Percentiles rank a stretch among this genome's conserved stretches.
Evolutionary conservation across 2,329 filamentous ascomycete genomes (phyloP).

Genomic region (Fusarium tupiense): DNA sequence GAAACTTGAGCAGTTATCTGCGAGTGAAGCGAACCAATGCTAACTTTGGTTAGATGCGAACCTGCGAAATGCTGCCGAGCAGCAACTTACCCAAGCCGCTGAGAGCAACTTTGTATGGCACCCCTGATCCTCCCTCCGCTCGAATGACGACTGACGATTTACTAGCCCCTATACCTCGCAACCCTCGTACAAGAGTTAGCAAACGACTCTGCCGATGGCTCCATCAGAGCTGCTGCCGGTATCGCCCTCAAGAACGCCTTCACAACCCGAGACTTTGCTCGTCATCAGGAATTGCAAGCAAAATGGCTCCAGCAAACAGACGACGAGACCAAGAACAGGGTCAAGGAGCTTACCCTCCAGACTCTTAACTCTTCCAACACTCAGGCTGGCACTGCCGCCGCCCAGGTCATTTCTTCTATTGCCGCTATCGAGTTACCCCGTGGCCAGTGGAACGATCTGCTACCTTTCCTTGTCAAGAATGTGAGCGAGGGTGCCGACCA

Average conservation of each 20-base stretch:
- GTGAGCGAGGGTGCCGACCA: conserved; percentile 87
- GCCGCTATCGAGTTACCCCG: conserved; percentile 94
- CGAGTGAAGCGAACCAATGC: conserved; percentile 25
- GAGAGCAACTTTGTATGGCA: conserved; percentile 90
- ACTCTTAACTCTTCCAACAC: conserved; percentile 82
- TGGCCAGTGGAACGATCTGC: conserved; percentile 92
- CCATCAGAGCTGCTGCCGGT: conserved; percentile 93
- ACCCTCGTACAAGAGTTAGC: conserved; percentile 94
- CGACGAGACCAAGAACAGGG: conserved; percentile 81
- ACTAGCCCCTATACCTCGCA: conserved; percentile 87
- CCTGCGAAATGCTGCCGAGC: conserved; percentile 89
- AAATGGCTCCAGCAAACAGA: conserved; percentile 92
- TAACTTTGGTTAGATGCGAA: conserved; percentile 76
- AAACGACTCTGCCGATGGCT: conserved; percentile 83
- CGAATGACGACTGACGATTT: conserved; percentile 40
- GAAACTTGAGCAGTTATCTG: neutral
- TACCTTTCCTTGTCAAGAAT: conserved; percentile 89
- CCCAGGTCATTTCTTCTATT: conserved; percentile 95
- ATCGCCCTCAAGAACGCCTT: conserved; percentile 98
- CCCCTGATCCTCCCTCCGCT: conserved; percentile 32
- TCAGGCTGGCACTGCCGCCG: conserved; percentile 87
- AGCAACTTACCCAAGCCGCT: conserved; percentile 91
- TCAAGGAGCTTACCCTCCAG: conserved; percentile 91
- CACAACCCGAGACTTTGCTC: conserved; percentile 87
- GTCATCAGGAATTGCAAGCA: conserved; percentile 88